These are phyloP conservation scores for Rhodosporidiobolus sp. DNA, from an alignment of 768 basidiomycete species.

Conservation along the genomic window DNA sequence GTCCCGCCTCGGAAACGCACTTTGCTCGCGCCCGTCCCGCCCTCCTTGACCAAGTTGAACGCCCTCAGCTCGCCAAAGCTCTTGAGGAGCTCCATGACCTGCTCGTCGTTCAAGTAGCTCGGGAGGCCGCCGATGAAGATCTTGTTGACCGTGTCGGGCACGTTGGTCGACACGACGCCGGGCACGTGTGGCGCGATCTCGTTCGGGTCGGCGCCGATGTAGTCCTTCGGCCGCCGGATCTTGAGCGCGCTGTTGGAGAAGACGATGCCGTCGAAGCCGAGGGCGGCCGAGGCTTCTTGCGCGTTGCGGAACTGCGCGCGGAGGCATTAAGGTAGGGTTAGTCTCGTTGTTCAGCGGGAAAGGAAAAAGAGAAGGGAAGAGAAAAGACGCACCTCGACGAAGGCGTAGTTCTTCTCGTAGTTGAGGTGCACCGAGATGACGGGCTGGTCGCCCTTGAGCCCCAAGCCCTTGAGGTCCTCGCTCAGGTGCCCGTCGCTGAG, in stretches of 20 bases:
- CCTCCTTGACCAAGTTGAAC: conserved; percentile 96
- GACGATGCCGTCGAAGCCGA: conserved; percentile 96
- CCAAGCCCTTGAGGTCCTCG: conserved; percentile 49
- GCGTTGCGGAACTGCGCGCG: conserved; percentile 92
- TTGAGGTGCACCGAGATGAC: conserved; percentile 93
- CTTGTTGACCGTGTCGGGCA: conserved; percentile 96
- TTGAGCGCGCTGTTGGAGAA: conserved; percentile 94
- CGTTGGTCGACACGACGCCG: conserved; percentile 92
- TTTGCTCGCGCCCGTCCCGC: conserved; percentile 81
- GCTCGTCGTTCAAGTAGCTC: conserved; percentile 92
- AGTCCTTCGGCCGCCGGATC: conserved; percentile 96
- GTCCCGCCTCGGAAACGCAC: conserved; percentile 50
- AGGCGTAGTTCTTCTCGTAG: conserved; percentile 98
- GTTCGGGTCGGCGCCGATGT: conserved; percentile 67
- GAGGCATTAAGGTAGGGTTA: background rate
- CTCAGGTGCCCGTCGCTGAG: conserved; percentile 44
- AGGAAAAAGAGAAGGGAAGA: background rate
- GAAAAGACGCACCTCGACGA: conserved; percentile 72
- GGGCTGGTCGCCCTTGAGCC: conserved; percentile 70
- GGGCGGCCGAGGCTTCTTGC: conserved; percentile 91
- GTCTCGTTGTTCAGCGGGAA: background rate
- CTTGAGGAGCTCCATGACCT: conserved; percentile 95
- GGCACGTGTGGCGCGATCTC: conserved; percentile 75
- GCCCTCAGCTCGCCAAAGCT: conserved; percentile 96
- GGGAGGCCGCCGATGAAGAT: conserved; percentile 95